A percentile compares a stretch with the other conserved stretches of the same genome.
Evolutionary conservation across 176 grass and related monocot species (phyloP).

Genomic region (Aegilops speltoides): DNA sequence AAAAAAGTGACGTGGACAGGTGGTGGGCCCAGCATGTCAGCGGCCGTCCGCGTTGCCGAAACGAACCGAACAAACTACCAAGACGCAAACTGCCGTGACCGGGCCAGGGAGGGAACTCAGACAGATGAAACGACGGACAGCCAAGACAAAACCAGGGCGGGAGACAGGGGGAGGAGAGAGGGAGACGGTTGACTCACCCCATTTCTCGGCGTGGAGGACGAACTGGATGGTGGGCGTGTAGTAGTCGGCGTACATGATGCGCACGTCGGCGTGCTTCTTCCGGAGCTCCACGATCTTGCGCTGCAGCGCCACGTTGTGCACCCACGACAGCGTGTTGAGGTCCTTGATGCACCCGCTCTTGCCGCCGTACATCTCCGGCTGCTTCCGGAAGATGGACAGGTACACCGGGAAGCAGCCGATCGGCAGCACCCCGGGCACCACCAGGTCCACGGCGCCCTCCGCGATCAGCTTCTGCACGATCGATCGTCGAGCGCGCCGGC

Average conservation of each 20-base stretch:
- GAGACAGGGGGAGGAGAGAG: neutral
- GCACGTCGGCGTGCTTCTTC: conserved; percentile 45
- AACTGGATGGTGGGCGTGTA: conserved; percentile 77
- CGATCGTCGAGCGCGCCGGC: neutral
- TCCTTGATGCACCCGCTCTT: conserved; percentile 72
- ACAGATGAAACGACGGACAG: neutral
- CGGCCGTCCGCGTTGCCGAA: conserved; percentile 9
- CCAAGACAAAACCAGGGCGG: neutral
- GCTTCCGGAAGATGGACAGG: conserved; percentile 59
- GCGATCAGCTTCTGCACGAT: conserved; percentile 62
- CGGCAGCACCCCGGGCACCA: conserved; percentile 81
- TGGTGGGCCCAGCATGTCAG: neutral
- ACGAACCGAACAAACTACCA: conserved; percentile 16
- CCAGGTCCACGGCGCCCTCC: conserved; percentile 76
- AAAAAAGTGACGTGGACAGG: neutral
- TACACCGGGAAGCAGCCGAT: conserved; percentile 89
- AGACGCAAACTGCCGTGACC: conserved; percentile 25
- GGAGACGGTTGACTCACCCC: conserved; percentile 43
- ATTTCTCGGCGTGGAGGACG: conserved; percentile 67
- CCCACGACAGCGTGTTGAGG: conserved; percentile 63
- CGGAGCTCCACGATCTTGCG: conserved; percentile 57
- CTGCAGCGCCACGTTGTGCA: conserved; percentile 74
- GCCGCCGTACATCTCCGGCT: conserved; percentile 39
- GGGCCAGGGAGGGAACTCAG: neutral
- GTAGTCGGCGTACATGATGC: conserved; percentile 89